Base-by-base conservation (phyloP, 768 basidiomycete genomes). In the Leccinum broughii region DNA sequence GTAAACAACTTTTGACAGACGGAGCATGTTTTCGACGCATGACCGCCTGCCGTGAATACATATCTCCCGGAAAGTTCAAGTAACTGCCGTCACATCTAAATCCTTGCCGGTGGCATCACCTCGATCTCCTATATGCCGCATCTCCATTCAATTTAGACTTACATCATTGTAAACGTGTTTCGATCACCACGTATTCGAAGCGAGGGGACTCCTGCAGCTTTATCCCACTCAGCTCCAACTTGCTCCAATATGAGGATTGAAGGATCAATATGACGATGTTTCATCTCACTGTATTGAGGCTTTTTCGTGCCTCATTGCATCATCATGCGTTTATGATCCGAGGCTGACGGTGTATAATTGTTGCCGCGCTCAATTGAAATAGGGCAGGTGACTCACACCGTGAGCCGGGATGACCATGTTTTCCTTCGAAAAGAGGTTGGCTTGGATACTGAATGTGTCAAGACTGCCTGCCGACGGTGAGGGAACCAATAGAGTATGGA, bases 141-240 rank as follows among this genome's bases (percentile, higher is more conserved):
- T 53, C 58, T 34, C 30, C 20, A 32, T 55, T 26, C 35, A 28
- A 34, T 24, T 32, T 39, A 39, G 54, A 53, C 54, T 54, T 54
- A 34, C 49, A 37, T 50, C 15, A 32, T 17, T 32, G 30, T 17
- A 44, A 56, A 49, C 52, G 51, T 37, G 57, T 24, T 26, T 11
- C 22, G 46, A 51, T 64, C 46, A 22, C 44, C 24, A 35, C 51
- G 35, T 30, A 44, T 50, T 54, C 58, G 61, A 68, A 68, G 64
- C 66, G 69, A 66, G 69, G 22, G 50, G 39, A 14, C 4, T 13
- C 7, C 48, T 11, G 39, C 32, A 34, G 39, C 9, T 30, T 20
- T 28, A 37, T n/a, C 55, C 32, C 35, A 37, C 39, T 13, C 51
- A 44, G 17, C 28, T 56, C 20, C 44, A 46, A 41, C 41, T 41